Base-by-base conservation (phyloP, 106 monocot species). In the Xerophyta viscosa region DNA sequence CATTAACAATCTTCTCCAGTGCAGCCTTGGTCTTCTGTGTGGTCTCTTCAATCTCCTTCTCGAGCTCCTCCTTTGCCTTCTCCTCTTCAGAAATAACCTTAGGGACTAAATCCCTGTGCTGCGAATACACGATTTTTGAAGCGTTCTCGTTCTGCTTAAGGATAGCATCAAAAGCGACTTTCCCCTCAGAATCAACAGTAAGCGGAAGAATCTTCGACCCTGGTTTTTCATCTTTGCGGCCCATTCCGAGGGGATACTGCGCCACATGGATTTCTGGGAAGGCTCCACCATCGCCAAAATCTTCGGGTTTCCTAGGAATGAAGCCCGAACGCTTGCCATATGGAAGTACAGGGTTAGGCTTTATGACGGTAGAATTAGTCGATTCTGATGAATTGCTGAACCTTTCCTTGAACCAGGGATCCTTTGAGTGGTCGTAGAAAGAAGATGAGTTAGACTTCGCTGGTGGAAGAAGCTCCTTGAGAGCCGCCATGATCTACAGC, bases 231-330 rank as follows among this genome's bases (percentile, higher is more conserved):
- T 83, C 82, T 42, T 72, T 76, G 13, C 89, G 70, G 19, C 98
- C 89, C 98, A 98, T 98, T 27, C 79, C 82, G 20, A 89, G 74
- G 8, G 98, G 88, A 41, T 98, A 98, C 71, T 98, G 98, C 2
- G 79, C 86, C 0, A 98, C 85, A 52, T 86, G 88, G 52, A 98
- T 90, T 66, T 98, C 98, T 15, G 98, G 98, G 58, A 90, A 98
- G 27, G 98, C 98, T n/a, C 98, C 98, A 0, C 98, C 98, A 56
- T 98, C 98, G 1, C 98, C 98, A 46, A 90, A 98, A 58, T 98
- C 98, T 41, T 90, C 98, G 4, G 74, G 77, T 58, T 58, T 84
- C 23, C 89, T 56, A 0, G 89, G 88, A 17, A 90, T 31, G 45
- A 90, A 98, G 6, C 89, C 98, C 0, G 85, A 74, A 0, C 98